These are phyloP conservation scores for Fomitopsis palustris DNA, from an alignment of 1,284 basidiomycete genomes.

Conservation along the genomic window DNA sequence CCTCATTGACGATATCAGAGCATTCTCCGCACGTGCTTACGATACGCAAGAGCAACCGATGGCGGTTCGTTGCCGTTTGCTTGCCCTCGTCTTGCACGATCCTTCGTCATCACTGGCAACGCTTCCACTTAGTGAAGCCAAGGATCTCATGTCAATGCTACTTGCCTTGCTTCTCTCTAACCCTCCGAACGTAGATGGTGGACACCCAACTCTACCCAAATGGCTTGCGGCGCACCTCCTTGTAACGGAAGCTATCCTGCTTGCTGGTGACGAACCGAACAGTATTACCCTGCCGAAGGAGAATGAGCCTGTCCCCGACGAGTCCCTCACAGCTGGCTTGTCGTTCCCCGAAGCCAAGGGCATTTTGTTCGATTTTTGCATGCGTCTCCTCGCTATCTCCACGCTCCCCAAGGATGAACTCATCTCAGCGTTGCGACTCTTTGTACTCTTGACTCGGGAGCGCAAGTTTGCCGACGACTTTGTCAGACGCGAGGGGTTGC, in stretches of 20 bases:
- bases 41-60: conserved; percentile 71
- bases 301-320: conserved; percentile 55
- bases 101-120: conserved; percentile 51
- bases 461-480: conserved; percentile 57
- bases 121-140: conserved; percentile 41
- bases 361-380: conserved; percentile 70
- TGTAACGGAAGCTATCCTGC: conserved; percentile 79
- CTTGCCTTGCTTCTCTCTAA: conserved; percentile 62
- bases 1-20: conserved; percentile 70
- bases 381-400: conserved; percentile 61
- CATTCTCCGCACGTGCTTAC: conserved; percentile 62
- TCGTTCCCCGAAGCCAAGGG: conserved; percentile 56
- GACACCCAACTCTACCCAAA: conserved; percentile 56
- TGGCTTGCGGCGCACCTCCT: conserved; percentile 86
- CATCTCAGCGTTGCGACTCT: conserved; percentile 73
- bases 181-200: conserved; percentile 44
- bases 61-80: conserved; percentile 77
- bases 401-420: conserved; percentile 75
- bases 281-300: conserved; percentile 63
- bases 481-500: conserved; percentile 60
- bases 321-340: conserved; percentile 53
- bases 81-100: conserved; percentile 83
- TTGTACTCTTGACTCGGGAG: conserved; percentile 81
- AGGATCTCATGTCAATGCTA: conserved; percentile 61
- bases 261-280: conserved; percentile 69